phyloP scores from a whole-genome alignment of 768 basidiomycete species.

The Amanita jacksonii region DNA sequence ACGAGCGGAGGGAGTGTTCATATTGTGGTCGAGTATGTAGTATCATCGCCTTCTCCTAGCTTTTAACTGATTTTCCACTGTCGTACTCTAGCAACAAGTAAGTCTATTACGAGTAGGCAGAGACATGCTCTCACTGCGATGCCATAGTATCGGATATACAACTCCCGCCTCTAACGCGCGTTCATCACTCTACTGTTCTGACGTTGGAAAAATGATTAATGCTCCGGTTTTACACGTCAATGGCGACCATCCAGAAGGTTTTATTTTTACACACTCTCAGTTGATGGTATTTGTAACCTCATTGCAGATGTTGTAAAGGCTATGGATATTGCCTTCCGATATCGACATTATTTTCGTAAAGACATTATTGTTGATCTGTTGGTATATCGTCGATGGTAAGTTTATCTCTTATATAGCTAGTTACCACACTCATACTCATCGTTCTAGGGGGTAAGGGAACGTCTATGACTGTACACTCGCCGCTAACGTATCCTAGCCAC shows the following conservation, averaged over 20 bases:
- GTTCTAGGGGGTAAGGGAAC: constrained; percentile 29
- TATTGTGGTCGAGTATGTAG: constrained; percentile 78
- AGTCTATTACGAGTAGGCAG: constrained; percentile 8
- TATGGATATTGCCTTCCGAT: constrained; percentile 82
- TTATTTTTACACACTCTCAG: background rate
- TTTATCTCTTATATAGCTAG: background rate
- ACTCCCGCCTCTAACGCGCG: constrained; percentile 79
- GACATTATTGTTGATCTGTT: constrained; percentile 86
- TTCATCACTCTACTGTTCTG: constrained; percentile 82
- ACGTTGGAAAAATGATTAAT: constrained; percentile 84
- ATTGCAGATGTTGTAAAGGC: constrained; percentile 69
- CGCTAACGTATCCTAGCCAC: constrained; percentile 37
- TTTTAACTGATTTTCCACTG: background rate
- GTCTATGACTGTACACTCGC: background rate
- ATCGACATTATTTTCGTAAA: constrained; percentile 80
- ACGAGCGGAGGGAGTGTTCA: constrained; percentile 88
- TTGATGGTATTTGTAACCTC: background rate
- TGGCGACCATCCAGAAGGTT: constrained; percentile 82
- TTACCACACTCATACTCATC: background rate
- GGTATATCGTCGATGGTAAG: constrained; percentile 77
- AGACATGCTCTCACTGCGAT: constrained; percentile 4
- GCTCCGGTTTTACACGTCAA: constrained; percentile 87
- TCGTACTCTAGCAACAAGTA: constrained; percentile 45
- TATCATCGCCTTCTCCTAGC: background rate
- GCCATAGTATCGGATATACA: constrained; percentile 89